Evolutionary conservation across 495 filamentous ascomycete genomes (phyloP).

Genomic region (Lophiotrema nucula): DNA sequence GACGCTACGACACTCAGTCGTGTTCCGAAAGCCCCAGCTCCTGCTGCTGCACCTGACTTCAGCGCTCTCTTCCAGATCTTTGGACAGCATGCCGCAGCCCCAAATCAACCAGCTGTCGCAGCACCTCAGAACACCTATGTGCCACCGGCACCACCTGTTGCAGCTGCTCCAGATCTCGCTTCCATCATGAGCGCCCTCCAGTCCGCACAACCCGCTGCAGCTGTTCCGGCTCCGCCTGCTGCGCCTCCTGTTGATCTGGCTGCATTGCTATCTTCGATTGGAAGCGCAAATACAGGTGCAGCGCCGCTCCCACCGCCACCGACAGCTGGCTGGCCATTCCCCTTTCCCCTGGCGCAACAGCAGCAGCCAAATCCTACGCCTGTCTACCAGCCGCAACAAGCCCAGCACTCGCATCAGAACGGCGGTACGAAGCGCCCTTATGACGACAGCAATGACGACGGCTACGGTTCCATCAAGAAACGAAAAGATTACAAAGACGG

Average conservation of each 20-base stretch:
- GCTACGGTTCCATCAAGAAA: conserved; percentile 26
- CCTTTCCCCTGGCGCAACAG: conserved; percentile 2
- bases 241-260: not conserved
- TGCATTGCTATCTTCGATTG: not conserved
- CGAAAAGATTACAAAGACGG: conserved; percentile 17
- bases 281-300: not conserved
- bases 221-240: not conserved
- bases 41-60: conserved; percentile 10
- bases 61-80: conserved; percentile 33
- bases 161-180: conserved; percentile 9
- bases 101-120: not conserved
- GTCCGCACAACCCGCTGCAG: not conserved
- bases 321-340: not conserved
- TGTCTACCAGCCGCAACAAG: conserved; percentile 9
- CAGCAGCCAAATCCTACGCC: not conserved
- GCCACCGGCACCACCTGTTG: conserved; percentile 5
- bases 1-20: conserved; percentile 37
- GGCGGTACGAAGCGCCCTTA: conserved; percentile 13
- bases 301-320: not conserved
- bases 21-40: conserved; percentile 35
- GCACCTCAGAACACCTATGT: not conserved
- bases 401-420: conserved; percentile 4
- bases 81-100: conserved; percentile 20
- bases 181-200: conserved; percentile 18
- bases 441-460: conserved; percentile 9